Evolutionary conservation across 2,329 filamentous ascomycete species (phyloP).

Genomic region (Ophiostoma fasciatum): DNA sequence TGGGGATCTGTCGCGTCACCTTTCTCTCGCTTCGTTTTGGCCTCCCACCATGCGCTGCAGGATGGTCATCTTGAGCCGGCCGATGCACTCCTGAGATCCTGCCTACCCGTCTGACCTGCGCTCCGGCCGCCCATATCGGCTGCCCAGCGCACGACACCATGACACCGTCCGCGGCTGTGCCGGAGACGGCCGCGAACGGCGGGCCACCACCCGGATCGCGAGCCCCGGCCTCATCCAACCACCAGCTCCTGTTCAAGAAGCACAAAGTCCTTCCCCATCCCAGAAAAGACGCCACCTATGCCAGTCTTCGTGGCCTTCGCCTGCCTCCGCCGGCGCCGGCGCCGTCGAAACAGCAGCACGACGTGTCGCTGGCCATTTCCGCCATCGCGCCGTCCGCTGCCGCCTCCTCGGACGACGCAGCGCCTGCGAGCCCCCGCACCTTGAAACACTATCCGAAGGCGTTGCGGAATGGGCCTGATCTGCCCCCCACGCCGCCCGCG

Average conservation of each 20-base stretch:
- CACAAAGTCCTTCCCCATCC: conserved; percentile 26
- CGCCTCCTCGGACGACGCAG: conserved; percentile 9
- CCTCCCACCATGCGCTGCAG: conserved; percentile 5
- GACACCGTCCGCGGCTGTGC: conserved; percentile 1
- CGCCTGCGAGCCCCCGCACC: too few relatives aligned
- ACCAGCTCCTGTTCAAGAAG: conserved; percentile 19
- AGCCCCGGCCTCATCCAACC: conserved; percentile 1
- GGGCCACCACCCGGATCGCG: conserved; percentile 1
- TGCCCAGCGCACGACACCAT: conserved; percentile 8
- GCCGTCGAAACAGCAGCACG: conserved; percentile 10
- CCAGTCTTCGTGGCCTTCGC: conserved; percentile 5
- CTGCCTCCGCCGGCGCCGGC: too few relatives aligned
- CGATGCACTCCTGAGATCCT: conserved; percentile 1
- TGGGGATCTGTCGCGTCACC: too few relatives aligned
- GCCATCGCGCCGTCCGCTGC: conserved; percentile 14
- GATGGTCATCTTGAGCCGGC: not conserved
- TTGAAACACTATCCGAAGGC: conserved; percentile 28
- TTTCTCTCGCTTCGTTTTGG: not conserved
- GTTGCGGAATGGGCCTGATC: conserved; percentile 30
- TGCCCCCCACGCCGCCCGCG: conserved; percentile 48
- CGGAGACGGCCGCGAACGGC: not conserved
- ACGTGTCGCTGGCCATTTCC: conserved; percentile 8
- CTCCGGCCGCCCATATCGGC: conserved; percentile 5
- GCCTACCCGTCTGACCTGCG: conserved; percentile 2
- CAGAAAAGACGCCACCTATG: conserved; percentile 14